Evolutionary conservation across 2,329 filamentous ascomycete genomes (phyloP).

Genomic region (Ophiostoma himal-ulmi): DNA sequence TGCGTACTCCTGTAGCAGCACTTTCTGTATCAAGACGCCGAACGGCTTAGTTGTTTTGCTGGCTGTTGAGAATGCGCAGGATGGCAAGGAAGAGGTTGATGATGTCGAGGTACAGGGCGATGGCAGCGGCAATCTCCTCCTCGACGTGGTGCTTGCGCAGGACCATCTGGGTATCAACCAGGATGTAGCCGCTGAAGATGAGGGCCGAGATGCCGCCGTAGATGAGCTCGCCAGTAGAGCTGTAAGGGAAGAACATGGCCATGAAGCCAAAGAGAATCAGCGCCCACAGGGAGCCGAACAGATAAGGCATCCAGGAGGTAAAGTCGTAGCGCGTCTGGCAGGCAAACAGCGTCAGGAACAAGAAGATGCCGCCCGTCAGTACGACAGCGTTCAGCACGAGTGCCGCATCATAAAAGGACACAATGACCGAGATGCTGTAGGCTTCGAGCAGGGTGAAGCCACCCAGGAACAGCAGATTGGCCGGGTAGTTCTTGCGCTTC

Average conservation of each 20-base stretch:
- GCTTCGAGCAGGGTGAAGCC: conserved; percentile 89
- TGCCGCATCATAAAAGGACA: conserved; percentile 76
- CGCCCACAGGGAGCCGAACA: conserved; percentile 86
- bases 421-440: conserved; percentile 87
- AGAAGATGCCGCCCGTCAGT: conserved; percentile 77
- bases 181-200: conserved; percentile 89
- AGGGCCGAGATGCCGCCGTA: conserved; percentile 78
- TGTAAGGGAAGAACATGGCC: conserved; percentile 79
- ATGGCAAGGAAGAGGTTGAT: conserved; percentile 97
- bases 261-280: conserved; percentile 91
- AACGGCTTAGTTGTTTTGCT: conserved; percentile 72
- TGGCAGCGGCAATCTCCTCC: conserved; percentile 92
- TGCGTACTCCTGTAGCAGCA: not conserved
- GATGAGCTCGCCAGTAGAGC: conserved; percentile 73
- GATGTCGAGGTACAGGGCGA: conserved; percentile 91
- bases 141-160: conserved; percentile 96
- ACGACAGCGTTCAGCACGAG: conserved; percentile 88
- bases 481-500: conserved; percentile 93
- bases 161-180: conserved; percentile 93
- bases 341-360: conserved; percentile 77
- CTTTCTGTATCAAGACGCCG: not conserved
- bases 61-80: conserved; percentile 90
- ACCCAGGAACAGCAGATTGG: conserved; percentile 85
- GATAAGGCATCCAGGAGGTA: conserved; percentile 91
- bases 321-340: conserved; percentile 99